phyloP scores from a whole-genome alignment of 2,329 filamentous ascomycete genomes.

The Xylaria sp. region DNA sequence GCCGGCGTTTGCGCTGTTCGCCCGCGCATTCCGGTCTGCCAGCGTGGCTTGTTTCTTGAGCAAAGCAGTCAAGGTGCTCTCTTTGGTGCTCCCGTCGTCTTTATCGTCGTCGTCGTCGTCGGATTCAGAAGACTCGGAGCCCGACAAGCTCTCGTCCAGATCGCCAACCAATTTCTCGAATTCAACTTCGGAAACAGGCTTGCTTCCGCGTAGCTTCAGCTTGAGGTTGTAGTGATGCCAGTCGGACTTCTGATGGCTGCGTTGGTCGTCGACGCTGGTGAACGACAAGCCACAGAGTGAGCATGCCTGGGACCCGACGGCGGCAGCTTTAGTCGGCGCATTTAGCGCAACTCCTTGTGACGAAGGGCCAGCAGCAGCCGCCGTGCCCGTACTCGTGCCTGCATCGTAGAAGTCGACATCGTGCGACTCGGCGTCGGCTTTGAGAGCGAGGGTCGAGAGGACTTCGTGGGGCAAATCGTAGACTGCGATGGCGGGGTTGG shows the following conservation, averaged over 20 bases:
- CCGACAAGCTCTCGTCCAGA: conserved; percentile 91
- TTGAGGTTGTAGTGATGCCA: conserved; percentile 95
- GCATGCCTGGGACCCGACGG: conserved; percentile 78
- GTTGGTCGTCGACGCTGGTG: conserved; percentile 79
- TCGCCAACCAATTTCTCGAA: conserved; percentile 89
- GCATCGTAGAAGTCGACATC: conserved; percentile 41
- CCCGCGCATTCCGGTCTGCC: conserved; percentile 56
- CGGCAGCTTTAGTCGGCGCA: conserved; percentile 54
- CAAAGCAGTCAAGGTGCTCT: conserved; percentile 78
- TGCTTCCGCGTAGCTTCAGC: conserved; percentile 81
- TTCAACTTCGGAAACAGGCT: conserved; percentile 79
- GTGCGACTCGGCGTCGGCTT: conserved; percentile 55
- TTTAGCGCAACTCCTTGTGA: conserved; percentile 41
- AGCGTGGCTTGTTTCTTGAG: conserved; percentile 86
- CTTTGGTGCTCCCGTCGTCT: conserved; percentile 61
- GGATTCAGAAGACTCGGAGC: conserved; percentile 79
- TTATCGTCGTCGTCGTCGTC: conserved; percentile 67
- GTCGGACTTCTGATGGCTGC: conserved; percentile 88
- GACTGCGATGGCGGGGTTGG: conserved; percentile 61
- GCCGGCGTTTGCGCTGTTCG: conserved; percentile 56
- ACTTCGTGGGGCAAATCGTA: conserved; percentile 85
- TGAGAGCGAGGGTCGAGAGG: conserved; percentile 72
- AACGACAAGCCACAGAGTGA: conserved; percentile 82
- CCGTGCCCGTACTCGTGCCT: conserved; percentile 25
- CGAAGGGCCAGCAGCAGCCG: conserved; percentile 42